These are phyloP conservation scores for Sutorius eximius DNA, from an alignment of 1,284 basidiomycete species.

Conservation along the genomic window DNA sequence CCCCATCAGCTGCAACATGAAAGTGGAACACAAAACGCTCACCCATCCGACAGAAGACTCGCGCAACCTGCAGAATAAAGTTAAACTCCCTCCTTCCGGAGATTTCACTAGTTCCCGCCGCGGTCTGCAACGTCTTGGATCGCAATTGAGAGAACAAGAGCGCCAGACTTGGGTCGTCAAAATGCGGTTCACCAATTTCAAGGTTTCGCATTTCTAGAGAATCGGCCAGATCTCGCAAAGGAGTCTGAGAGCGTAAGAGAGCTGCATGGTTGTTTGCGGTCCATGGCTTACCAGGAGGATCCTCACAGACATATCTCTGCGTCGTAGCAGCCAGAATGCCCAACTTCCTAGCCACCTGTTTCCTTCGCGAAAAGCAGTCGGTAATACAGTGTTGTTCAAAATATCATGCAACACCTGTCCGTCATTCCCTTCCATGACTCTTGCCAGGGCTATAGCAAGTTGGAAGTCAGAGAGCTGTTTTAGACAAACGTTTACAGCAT, in stretches of 20 bases:
- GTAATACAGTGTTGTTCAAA: constrained; percentile 74
- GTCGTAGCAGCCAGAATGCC: constrained; percentile 90
- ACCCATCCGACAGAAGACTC: constrained; percentile 94
- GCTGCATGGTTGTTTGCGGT: neutral
- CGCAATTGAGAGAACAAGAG: constrained; percentile 89
- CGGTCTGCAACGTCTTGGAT: constrained; percentile 86
- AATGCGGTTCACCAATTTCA: constrained; percentile 80
- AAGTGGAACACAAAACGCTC: constrained; percentile 27
- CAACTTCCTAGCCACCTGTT: constrained; percentile 97
- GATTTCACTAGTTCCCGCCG: constrained; percentile 88
- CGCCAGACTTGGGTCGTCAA: constrained; percentile 89
- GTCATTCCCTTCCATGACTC: constrained; percentile 80
- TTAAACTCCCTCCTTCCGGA: constrained; percentile 86
- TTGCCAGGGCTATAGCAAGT: constrained; percentile 83
- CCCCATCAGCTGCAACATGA: constrained; percentile 3
- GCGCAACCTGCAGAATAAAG: constrained; percentile 89
- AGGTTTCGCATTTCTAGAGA: constrained; percentile 53
- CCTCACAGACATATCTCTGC: constrained; percentile 83
- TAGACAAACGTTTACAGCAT: constrained; percentile 90
- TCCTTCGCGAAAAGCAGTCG: constrained; percentile 80
- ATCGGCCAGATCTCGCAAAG: constrained; percentile 67
- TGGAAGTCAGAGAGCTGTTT: constrained; percentile 89
- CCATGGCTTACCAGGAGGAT: constrained; percentile 67
- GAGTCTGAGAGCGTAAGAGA: constrained; percentile 53
- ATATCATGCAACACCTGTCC: constrained; percentile 78